Conservation (phyloP, 2,329 filamentous ascomycete genomes). For the Calonectria pteridis region DNA sequence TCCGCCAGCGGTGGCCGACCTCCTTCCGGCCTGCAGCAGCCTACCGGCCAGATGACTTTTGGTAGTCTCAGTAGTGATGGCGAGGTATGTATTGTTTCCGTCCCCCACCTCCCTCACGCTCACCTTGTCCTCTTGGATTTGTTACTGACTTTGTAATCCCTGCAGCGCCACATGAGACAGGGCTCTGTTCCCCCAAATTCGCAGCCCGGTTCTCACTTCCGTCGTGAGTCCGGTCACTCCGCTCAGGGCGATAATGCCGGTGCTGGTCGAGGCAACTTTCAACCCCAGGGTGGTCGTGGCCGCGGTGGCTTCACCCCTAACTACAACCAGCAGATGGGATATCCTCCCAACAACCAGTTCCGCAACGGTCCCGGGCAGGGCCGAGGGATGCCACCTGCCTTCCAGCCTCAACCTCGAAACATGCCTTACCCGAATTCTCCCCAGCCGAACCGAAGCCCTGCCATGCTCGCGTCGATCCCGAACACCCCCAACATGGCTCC, state of each 20-base stretch:
- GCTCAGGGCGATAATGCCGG: constrained; percentile 66
- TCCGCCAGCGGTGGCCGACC: constrained; percentile 87
- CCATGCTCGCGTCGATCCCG: constrained; percentile 74
- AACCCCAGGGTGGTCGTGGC: constrained; percentile 62
- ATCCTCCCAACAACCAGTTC: constrained; percentile 58
- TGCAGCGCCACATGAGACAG: constrained; percentile 77
- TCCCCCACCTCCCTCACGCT: neutral
- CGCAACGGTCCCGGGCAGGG: constrained; percentile 60
- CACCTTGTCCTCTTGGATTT: neutral
- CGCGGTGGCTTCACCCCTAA: constrained; percentile 63
- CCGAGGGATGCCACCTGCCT: constrained; percentile 64
- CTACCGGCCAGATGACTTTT: constrained; percentile 79
- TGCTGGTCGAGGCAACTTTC: constrained; percentile 69
- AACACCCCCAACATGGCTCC: constrained; percentile 77
- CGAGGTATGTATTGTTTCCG: constrained; percentile 67
- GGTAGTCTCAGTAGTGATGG: constrained; percentile 86
- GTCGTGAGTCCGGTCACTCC: constrained; percentile 89
- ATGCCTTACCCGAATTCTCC: constrained; percentile 72
- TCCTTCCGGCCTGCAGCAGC: constrained; percentile 79
- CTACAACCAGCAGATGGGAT: constrained; percentile 61
- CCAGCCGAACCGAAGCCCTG: constrained; percentile 75
- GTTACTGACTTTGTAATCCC: constrained; percentile 44
- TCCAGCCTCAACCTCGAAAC: constrained; percentile 58
- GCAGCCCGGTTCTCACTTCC: constrained; percentile 79
- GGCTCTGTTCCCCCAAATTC: constrained; percentile 72